phyloP scores from a whole-genome alignment of 306 rosid genomes.

The Quillaja saponaria region DNA sequence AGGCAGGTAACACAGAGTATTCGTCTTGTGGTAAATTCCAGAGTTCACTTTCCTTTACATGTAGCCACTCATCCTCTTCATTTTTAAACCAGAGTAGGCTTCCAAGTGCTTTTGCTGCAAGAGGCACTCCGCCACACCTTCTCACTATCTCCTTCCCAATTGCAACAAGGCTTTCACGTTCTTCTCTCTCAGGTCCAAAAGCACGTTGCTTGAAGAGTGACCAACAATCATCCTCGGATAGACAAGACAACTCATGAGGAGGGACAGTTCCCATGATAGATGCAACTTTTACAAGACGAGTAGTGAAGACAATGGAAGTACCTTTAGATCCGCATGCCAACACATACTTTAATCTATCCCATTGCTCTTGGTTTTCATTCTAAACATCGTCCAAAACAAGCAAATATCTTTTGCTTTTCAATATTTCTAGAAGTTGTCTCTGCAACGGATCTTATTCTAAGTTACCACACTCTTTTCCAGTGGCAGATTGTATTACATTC shows the following conservation, averaged over 20 bases:
- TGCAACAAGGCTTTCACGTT: neutral
- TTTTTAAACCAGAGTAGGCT: slow-evolving; percentile 5
- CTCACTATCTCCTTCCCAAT: neutral
- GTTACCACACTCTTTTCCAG: neutral
- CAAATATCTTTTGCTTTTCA: neutral
- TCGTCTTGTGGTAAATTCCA: neutral
- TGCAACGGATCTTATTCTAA: neutral
- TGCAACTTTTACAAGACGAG: slow-evolving; percentile 8
- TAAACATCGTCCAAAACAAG: neutral
- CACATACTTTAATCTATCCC: neutral
- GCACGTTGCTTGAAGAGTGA: slow-evolving; percentile 9
- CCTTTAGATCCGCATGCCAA: slow-evolving; percentile 16
- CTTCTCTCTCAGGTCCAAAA: neutral
- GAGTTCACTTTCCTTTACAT: neutral
- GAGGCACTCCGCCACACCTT: neutral
- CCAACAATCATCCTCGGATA: slow-evolving; percentile 3
- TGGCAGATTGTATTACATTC: neutral
- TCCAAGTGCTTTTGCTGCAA: slow-evolving; percentile 7
- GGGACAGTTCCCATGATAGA: neutral
- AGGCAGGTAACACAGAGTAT: neutral
- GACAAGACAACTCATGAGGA: neutral
- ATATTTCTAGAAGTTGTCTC: neutral
- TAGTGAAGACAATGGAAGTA: slow-evolving; percentile 10
- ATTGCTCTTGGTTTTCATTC: neutral
- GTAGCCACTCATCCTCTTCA: neutral